These are phyloP conservation scores for Exophiala oligosperma DNA, from an alignment of 2,329 filamentous ascomycete genomes.

Conservation along the genomic window DNA sequence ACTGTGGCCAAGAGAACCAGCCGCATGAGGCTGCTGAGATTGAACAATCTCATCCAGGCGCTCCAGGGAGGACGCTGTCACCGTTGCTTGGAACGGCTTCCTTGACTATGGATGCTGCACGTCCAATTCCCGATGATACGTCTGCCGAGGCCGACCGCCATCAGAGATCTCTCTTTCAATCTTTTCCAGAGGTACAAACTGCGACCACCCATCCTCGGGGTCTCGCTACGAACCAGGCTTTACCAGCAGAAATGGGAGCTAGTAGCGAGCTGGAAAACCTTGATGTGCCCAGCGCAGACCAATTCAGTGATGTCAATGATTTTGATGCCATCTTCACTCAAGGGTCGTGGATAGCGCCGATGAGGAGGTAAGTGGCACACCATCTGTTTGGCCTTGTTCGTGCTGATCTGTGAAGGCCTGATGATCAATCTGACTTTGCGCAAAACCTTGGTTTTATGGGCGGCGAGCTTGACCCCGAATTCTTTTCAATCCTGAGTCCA, in stretches of 20 bases:
- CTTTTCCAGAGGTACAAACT: too few relatives aligned
- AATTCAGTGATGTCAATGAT: background rate
- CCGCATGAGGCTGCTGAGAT: background rate
- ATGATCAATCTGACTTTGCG: background rate
- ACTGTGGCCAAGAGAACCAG: background rate
- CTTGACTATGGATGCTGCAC: background rate
- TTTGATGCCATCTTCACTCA: background rate
- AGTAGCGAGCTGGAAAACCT: background rate
- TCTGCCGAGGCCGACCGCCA: background rate
- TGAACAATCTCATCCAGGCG: background rate
- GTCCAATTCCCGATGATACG: background rate
- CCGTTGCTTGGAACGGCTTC: too few relatives aligned
- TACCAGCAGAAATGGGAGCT: background rate
- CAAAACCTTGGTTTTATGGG: background rate
- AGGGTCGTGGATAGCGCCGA: background rate
- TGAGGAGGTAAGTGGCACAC: background rate
- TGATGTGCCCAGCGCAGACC: background rate
- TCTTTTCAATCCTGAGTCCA: background rate
- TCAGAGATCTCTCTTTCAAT: too few relatives aligned
- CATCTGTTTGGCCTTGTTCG: background rate
- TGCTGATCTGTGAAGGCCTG: background rate
- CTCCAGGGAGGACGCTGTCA: background rate
- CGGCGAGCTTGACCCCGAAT: background rate
- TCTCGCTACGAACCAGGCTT: too few relatives aligned
- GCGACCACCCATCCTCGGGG: too few relatives aligned